phyloP scores from a whole-genome alignment of 176 grass and related monocot species.

The Bonia amplexicaulis region DNA sequence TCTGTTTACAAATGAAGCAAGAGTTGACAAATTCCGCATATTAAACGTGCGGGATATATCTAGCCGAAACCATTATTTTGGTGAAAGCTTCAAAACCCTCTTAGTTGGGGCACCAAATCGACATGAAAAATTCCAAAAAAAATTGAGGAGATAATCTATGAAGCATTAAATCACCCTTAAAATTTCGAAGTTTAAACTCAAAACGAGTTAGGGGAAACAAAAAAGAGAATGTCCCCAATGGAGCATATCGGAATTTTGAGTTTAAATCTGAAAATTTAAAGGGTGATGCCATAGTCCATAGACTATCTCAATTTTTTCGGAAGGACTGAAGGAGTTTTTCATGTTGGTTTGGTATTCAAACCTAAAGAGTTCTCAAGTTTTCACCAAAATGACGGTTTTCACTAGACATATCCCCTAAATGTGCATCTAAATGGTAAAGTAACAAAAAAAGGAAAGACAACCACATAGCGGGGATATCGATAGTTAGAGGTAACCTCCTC shows the following conservation, averaged over 20 bases:
- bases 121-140: no score
- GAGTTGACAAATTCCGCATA: neutral
- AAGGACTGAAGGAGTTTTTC: neutral
- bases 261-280: neutral
- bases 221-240: neutral
- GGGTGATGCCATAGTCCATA: neutral
- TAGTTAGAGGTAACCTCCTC: slow-evolving; percentile 28
- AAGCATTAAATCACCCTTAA: no score
- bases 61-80: neutral
- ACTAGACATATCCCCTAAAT: neutral
- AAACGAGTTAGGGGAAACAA: neutral
- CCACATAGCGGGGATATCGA: neutral
- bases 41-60: neutral
- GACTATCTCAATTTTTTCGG: neutral
- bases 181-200: neutral
- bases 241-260: neutral
- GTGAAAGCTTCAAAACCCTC: neutral
- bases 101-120: neutral
- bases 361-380: neutral
- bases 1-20: slow-evolving; percentile 12
- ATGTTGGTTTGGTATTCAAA: neutral
- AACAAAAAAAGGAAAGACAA: neutral
- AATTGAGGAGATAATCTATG: neutral
- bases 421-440: neutral
- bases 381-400: neutral